Base-by-base conservation (phyloP, 1,284 basidiomycete genomes). In the Peniophora sp. region DNA sequence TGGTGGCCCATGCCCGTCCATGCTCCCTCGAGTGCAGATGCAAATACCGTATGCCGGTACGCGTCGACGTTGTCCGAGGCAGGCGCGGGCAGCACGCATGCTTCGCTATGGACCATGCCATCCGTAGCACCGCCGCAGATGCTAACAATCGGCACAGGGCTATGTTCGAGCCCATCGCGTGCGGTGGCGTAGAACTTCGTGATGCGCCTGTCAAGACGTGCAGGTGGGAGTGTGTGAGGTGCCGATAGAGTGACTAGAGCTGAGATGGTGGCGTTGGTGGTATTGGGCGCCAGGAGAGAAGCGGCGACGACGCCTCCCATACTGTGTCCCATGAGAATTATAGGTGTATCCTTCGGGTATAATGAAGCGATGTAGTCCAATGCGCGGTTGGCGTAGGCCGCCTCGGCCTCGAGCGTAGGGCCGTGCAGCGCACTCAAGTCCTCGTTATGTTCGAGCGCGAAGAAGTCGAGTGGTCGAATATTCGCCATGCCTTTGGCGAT, bases 281-380 rank as follows among this genome's bases (percentile, higher is more conserved):
- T 45, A n/a, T n/a, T 41, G 27, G 27, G 27, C 1, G 83, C 79
- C 14, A 92, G 75, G 11, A 88, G 73, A 2, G 85, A 76, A 0
- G 83, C 83, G 6, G 92, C 92, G 5, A 96, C 92, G 42, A 97
- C 73, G 2, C 97, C 97, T n/a, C 97, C 97, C 97, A 99, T 99
- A 12, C 95, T 98, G 64, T 99, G 96, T 0, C 88, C 96, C 59
- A 98, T 71, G 51, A 99, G 64, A 32, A 88, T 80, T 46, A 98
- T 81, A 24, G 69, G 60, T 0, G 81, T 88, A 34, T 71, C 64
- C 1, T 71, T 56, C 1, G 80, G 81, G 63, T 98, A 98, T 24
- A 81, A 69, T 0, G 81, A 81, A 27, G 93, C 77, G 49, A 99
- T 86, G 57, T 89, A 90, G 3, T 72, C 67, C 47, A 97, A 79